These are phyloP conservation scores for Lepiota subincarnata DNA, from an alignment of 768 basidiomycete species.

Conservation along the genomic window DNA sequence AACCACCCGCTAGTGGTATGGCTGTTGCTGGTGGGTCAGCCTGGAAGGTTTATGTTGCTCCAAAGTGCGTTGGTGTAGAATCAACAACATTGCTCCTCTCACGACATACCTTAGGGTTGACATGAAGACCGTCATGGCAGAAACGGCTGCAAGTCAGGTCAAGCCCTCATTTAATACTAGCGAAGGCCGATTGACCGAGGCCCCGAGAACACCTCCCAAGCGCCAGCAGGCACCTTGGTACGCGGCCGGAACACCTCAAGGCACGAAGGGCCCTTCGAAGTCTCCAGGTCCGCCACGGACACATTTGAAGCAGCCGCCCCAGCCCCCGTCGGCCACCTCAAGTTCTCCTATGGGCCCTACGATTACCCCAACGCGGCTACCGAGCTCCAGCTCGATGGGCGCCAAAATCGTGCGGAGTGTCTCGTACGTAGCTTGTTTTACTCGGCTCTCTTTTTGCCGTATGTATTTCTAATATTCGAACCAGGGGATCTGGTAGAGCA, in stretches of 20 bases:
- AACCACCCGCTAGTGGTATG: neutral
- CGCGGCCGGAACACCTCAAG: neutral
- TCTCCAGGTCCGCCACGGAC: neutral
- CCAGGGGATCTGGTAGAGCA: constrained; percentile 43
- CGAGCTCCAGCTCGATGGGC: constrained; percentile 19
- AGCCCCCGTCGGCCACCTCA: neutral
- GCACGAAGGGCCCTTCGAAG: neutral
- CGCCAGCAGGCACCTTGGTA: neutral
- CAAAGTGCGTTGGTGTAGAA: constrained; percentile 39
- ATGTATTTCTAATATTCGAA: neutral
- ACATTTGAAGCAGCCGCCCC: neutral
- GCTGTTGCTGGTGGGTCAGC: constrained; percentile 22
- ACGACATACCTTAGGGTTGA: constrained; percentile 51
- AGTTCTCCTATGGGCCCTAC: constrained; percentile 52
- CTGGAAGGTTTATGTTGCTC: constrained; percentile 48
- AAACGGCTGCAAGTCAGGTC: constrained; percentile 40
- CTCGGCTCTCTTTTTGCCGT: neutral
- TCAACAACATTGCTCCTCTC: constrained; percentile 6
- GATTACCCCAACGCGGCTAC: constrained; percentile 56
- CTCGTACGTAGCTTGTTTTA: constrained; percentile 38
- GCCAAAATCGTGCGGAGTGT: constrained; percentile 35
- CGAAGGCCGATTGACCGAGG: neutral
- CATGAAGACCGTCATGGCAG: constrained; percentile 84
- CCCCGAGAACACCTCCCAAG: constrained; percentile 4
- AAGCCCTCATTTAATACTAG: constrained; percentile 5